Base-by-base conservation (phyloP, 768 basidiomycete genomes). In the Rubroboletus pulcherrimus region DNA sequence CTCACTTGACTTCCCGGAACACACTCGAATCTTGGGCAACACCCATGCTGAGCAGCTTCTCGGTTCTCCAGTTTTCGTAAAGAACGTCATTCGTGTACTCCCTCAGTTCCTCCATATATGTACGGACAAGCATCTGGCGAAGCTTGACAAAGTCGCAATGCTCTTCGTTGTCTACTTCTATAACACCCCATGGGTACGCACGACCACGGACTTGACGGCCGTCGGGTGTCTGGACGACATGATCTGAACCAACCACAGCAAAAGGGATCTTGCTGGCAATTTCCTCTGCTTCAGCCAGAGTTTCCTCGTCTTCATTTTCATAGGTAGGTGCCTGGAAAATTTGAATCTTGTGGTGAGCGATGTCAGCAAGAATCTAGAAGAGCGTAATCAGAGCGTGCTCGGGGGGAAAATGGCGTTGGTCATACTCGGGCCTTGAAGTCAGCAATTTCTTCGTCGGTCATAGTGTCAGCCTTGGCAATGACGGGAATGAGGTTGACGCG, bases 71-170 rank as follows among this genome's bases (percentile, higher is more conserved):
- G 73, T 98, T 92, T 81, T 99, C 97, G 71, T 99, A 99, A 54
- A 99, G 81, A 37, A 89, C 85, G 66, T 92, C 87, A 69, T 96
- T 95, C 64, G 97, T 98, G 73, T 95, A 91, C 75, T 98, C 97
- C 67, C 96, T 80, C 62, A 99, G 80, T 72, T 99, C 97, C 72
- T 99, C 97, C 97, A 99, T 99, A 72, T 98, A 97, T 10, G 96
- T 98, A 54, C 97, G 84, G 63, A 99, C 89, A 37, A 99, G 89
- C 97, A 99, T 98, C 74, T 98, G 97, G 50, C 97, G 89, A 58
- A 99, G 89, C 75, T 98, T 98, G 74, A 98, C 96, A 70, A 99
- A 99, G 73, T 99, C 97, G 64, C 97, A 99, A 70, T 99, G 97
- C 17, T 93, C 91, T 70, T 98, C 97, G 66, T 99, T 98, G 78